Percentiles rank a stretch among this genome's conserved stretches.
Evolutionary conservation across 1,284 basidiomycete genomes (phyloP).

Genomic region (Apiotrichum veenhuisii): DNA sequence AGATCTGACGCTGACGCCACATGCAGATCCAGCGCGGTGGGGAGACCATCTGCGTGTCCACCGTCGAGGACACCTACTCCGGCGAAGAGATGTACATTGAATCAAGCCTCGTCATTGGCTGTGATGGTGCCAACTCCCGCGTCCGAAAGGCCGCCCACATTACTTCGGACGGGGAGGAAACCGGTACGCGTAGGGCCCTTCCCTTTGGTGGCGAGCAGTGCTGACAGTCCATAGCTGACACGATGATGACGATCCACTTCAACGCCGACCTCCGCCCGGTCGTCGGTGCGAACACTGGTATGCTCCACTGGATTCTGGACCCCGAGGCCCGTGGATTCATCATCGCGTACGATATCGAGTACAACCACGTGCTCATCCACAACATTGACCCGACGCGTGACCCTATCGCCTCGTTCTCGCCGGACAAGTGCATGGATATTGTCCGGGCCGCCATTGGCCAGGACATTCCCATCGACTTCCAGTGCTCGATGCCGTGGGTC

Average conservation of each 20-base stretch:
- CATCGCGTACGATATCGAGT: constrained; percentile 27
- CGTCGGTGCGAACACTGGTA: constrained; percentile 23
- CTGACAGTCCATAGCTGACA: constrained; percentile 12
- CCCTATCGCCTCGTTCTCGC: constrained; percentile 20
- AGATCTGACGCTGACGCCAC: neutral
- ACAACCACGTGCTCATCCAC: constrained; percentile 30
- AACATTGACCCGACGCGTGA: constrained; percentile 22
- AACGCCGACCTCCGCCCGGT: constrained; percentile 24
- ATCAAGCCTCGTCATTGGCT: constrained; percentile 22
- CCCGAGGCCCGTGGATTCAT: constrained; percentile 27
- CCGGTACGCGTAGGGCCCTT: constrained; percentile 2
- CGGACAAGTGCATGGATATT: constrained; percentile 25
- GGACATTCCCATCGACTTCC: constrained; percentile 24
- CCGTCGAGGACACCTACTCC: constrained; percentile 25
- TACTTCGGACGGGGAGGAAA: constrained; percentile 25
- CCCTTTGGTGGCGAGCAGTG: neutral
- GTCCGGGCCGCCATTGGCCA: constrained; percentile 22
- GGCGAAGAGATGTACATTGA: constrained; percentile 19
- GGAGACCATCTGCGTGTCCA: constrained; percentile 15
- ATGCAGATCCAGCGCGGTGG: constrained; percentile 4
- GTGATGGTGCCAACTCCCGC: constrained; percentile 28
- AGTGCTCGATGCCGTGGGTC: constrained; percentile 25
- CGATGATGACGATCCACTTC: constrained; percentile 30
- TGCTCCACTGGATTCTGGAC: constrained; percentile 32
- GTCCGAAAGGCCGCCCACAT: constrained; percentile 21